Evolutionary conservation across 129 eudicot genomes (phyloP).

Genomic region (Chrysanthemum makinoi): DNA sequence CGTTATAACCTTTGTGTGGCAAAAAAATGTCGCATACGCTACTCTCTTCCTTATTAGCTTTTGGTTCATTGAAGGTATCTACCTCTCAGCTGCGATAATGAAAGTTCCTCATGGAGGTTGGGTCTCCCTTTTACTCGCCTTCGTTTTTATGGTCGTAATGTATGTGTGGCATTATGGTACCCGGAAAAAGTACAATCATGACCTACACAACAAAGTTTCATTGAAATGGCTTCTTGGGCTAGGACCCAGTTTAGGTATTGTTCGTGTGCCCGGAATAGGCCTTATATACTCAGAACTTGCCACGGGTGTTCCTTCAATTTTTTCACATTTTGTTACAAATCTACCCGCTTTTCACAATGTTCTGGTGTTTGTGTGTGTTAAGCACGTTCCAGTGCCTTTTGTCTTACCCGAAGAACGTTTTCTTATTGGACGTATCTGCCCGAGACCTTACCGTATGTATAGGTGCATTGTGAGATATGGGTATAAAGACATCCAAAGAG

Average conservation of each 20-base stretch:
- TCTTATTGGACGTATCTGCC: constrained; percentile 90
- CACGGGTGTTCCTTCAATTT: constrained; percentile 84
- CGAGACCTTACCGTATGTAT: constrained; percentile 93
- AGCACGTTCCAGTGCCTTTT: constrained; percentile 80
- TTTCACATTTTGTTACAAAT: constrained; percentile 88
- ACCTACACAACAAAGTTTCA: constrained; percentile 87
- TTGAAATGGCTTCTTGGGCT: constrained; percentile 90
- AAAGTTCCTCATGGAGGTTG: constrained; percentile 97
- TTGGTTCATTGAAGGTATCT: constrained; percentile 64
- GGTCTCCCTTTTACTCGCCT: constrained; percentile 73
- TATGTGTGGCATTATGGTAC: constrained; percentile 92
- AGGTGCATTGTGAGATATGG: constrained; percentile 92
- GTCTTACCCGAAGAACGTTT: constrained; percentile 86
- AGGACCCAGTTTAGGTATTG: constrained; percentile 95
- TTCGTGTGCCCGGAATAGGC: constrained; percentile 96
- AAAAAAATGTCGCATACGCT: constrained; percentile 45
- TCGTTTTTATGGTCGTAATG: constrained; percentile 64
- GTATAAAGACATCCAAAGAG: constrained; percentile 85
- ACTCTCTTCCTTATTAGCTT: constrained; percentile 54
- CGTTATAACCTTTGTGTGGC: constrained; percentile 74
- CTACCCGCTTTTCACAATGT: constrained; percentile 90
- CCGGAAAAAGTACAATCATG: constrained; percentile 79
- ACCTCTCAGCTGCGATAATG: constrained; percentile 59
- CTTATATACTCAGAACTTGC: constrained; percentile 91
- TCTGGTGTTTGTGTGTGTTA: constrained; percentile 85